Conservation (phyloP, 495 filamentous ascomycete species). For the Chaetomidium leptoderma region DNA sequence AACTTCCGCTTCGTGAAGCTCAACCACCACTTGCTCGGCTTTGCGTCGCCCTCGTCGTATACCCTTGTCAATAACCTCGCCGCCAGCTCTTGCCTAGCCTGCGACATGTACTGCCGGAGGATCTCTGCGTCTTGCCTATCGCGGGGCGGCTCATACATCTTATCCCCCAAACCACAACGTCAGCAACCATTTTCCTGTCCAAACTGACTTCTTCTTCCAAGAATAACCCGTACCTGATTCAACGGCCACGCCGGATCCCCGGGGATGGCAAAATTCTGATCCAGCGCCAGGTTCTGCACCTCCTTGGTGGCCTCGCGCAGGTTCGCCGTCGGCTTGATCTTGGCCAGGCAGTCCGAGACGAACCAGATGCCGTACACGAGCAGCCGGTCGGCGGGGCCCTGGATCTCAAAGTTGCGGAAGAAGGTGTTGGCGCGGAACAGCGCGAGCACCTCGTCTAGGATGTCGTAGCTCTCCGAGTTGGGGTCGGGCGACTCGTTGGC, state of each 20-base stretch:
- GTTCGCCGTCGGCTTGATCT: conserved; percentile 65
- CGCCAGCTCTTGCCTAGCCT: conserved; percentile 89
- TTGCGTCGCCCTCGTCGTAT: conserved; percentile 75
- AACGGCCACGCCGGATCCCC: conserved; percentile 92
- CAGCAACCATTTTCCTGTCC: conserved; percentile 3
- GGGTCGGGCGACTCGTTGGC: conserved; percentile 69
- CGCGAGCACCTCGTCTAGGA: conserved; percentile 85
- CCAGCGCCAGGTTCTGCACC: conserved; percentile 62
- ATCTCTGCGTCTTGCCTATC: conserved; percentile 85
- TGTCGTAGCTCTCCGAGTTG: conserved; percentile 85
- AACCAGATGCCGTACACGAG: conserved; percentile 96
- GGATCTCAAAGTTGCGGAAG: conserved; percentile 99
- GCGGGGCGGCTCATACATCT: conserved; percentile 64
- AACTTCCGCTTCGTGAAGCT: conserved; percentile 99
- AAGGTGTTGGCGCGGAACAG: conserved; percentile 97
- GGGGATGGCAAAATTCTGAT: conserved; percentile 84
- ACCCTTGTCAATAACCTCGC: conserved; percentile 73
- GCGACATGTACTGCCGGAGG: conserved; percentile 79
- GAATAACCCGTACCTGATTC: conserved; percentile 61
- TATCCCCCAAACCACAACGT: not conserved
- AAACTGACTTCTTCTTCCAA: not conserved
- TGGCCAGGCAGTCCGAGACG: conserved; percentile 78
- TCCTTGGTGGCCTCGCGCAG: conserved; percentile 52
- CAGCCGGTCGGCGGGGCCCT: conserved; percentile 88
- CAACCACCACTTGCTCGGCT: conserved; percentile 97